Conservation (phyloP, 2,329 filamentous ascomycete species). For the Plectosphaerella sp. region DNA sequence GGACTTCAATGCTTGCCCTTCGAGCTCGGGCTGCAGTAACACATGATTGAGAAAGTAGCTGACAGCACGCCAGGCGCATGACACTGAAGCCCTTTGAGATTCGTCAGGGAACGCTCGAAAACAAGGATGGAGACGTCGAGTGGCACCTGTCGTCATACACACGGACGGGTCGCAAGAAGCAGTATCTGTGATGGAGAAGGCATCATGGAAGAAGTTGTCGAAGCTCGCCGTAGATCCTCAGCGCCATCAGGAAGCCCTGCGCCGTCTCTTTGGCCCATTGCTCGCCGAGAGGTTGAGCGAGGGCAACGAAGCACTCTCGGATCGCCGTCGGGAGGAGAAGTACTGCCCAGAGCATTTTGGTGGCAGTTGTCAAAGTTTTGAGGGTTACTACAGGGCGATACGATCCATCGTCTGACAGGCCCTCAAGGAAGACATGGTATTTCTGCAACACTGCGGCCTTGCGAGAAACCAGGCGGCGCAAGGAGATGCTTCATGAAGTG, state of each 20-base stretch:
- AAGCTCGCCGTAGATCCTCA: not conserved
- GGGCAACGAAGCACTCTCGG: not conserved
- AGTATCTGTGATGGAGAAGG: slow-evolving; percentile 65
- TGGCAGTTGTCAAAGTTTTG: no score
- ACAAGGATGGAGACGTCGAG: slow-evolving; percentile 91
- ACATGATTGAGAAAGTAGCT: no score
- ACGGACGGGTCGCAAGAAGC: slow-evolving; percentile 89
- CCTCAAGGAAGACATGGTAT: no score
- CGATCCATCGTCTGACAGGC: no score
- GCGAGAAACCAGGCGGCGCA: no score
- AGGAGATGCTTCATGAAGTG: no score
- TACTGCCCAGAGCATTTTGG: no score
- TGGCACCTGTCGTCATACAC: slow-evolving; percentile 97
- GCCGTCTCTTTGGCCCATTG: not conserved
- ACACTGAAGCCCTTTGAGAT: slow-evolving; percentile 88
- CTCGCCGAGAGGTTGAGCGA: not conserved
- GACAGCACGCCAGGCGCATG: slow-evolving; percentile 40
- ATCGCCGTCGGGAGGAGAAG: not conserved
- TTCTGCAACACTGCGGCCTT: no score
- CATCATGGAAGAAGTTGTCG: not conserved
- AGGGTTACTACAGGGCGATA: no score
- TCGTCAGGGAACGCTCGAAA: slow-evolving; percentile 83
- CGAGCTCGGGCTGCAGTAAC: no score
- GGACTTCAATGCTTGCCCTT: no score
- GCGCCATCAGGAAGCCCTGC: not conserved